Conservation (phyloP, 192 early-diverging fungal genomes). For the Coemansia sp. region DNA sequence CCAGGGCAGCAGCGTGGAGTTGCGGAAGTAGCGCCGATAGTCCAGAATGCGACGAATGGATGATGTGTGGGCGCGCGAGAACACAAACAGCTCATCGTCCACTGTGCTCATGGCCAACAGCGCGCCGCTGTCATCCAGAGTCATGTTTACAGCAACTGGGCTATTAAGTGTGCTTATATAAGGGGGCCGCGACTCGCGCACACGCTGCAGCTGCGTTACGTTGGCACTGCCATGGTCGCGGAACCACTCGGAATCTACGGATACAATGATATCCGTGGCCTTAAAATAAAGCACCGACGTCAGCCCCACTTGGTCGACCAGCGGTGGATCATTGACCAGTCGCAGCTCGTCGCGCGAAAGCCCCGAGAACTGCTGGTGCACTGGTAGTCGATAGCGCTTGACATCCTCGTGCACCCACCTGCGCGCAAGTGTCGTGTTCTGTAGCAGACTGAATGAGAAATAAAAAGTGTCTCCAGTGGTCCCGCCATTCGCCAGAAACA, state of each 20-base stretch:
- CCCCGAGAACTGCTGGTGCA: constrained; percentile 52
- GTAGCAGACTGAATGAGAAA: constrained; percentile 50
- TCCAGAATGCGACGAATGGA: constrained; percentile 39
- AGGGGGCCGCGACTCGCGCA: constrained; percentile 53
- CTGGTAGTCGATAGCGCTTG: constrained; percentile 50
- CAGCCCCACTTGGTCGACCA: constrained; percentile 44
- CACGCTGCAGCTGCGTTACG: constrained; percentile 50
- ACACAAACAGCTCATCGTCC: constrained; percentile 52
- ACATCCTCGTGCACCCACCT: constrained; percentile 31
- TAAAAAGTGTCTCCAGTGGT: constrained; percentile 45
- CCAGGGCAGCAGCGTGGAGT: constrained; percentile 22
- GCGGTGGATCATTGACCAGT: constrained; percentile 48
- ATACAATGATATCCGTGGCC: constrained; percentile 49
- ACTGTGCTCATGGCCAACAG: constrained; percentile 52
- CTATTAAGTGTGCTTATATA: constrained; percentile 55
- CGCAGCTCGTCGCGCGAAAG: constrained; percentile 54
- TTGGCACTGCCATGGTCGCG: constrained; percentile 44
- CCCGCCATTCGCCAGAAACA: constrained; percentile 44
- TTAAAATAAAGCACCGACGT: constrained; percentile 52
- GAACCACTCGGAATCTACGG: constrained; percentile 53
- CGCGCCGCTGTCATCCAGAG: constrained; percentile 50
- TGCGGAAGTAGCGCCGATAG: constrained; percentile 50
- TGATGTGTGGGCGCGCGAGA: constrained; percentile 37
- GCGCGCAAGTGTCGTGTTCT: constrained; percentile 40
- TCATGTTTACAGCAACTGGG: constrained; percentile 52